Evolutionary conservation across 345 rosid genomes (phyloP), one percentile per base, ranked within the genome.

Genomic region (Arabis hirsuta): DNA sequence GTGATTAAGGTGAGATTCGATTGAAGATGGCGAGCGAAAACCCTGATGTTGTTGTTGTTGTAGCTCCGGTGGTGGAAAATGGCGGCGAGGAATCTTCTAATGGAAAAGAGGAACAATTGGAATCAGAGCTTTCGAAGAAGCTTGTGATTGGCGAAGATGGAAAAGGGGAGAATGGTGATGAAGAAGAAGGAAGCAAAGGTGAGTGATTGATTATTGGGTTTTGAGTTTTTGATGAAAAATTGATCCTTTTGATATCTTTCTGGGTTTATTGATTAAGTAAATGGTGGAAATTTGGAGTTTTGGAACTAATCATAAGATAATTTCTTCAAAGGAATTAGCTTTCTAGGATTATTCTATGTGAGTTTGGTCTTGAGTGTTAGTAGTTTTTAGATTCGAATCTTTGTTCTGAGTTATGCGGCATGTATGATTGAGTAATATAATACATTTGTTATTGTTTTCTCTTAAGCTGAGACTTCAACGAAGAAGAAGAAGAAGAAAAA

Each of bases 401-500:
- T 54, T 51, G 19, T 71, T 64, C 24, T 36, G 13, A 44, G 48
- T 41, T 29, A 32, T 48, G 11, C 12, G 3, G 16, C 16, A 16
- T 51, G 12, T 45, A 36, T 46, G 29, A 42, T 63, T 69, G 61
- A 56, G 56, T 67, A 16, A 59, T 26, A n/a, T 13, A 3, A n/a
- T n/a, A 9, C 9, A 7, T 29, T 5, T 31, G n/a, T 43, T 22
- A 22, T 62, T 12, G 34, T 1, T 2, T 32, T 13, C 7, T 74
- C 29, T 45, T 9, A 67, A 74, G 82, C 87, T 76, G 96, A 88
- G 71, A 75, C 74, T 68, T 20, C 90, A 53, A 90, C 90, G 5
- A 94, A 89, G 85, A 95, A 95, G 93, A 91, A 90, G 79, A 95
- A 90, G 90, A 95, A 90, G 84, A 95, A 90, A 78, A 91, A 81